Evolutionary conservation across 2,329 filamentous ascomycete species (phyloP), one percentile per base, ranked within the genome.

Genomic region (Bipolaris gigantea): DNA sequence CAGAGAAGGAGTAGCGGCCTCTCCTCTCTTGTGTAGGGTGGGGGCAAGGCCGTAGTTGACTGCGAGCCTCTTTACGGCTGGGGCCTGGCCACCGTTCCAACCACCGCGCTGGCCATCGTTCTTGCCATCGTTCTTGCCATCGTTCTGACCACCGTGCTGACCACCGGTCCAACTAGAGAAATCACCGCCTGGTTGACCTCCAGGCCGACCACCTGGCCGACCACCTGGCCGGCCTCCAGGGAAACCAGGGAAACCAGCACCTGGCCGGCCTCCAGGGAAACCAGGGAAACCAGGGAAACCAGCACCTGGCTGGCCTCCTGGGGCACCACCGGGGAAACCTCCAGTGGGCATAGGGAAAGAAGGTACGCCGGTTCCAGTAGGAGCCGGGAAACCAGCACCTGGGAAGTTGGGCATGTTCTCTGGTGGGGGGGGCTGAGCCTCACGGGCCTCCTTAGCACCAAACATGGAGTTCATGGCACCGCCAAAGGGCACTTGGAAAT

Each of bases 21-120:
- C 51, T 52, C 59, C 58, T 30, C 56, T 50, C 38, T 55, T 45
- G 18, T 42, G 42, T 25, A 16, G 25, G 8, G 18, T 19, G 11
- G 61, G 57, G 9, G 59, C 61, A 23, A 63, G 59, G 27, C 56
- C 48, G 42, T 62, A 63, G 55, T 63, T 55, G 44, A 63, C 50
- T 11, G 55, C 53, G 9, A 63, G 41, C 10, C 33, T 25, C 43
- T 42, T 52, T 16, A 25, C 30, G 8, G 16, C 2, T 23, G 48
- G 16, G 32, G 27, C 9, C 8, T 25, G 15, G 19, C 38, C 48
- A 34, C 42, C 33, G 7, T 33, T 35, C 10, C 11, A 10, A 23
- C 52, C 48, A 10, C 23, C 40, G 13, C 19, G 30, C 25, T 32
- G 18, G 10, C 25, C 25, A 4, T 19, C 36, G 2, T 19, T 18